Conservation (phyloP, 2,329 filamentous ascomycete genomes). For the Trichoderma sp. region DNA sequence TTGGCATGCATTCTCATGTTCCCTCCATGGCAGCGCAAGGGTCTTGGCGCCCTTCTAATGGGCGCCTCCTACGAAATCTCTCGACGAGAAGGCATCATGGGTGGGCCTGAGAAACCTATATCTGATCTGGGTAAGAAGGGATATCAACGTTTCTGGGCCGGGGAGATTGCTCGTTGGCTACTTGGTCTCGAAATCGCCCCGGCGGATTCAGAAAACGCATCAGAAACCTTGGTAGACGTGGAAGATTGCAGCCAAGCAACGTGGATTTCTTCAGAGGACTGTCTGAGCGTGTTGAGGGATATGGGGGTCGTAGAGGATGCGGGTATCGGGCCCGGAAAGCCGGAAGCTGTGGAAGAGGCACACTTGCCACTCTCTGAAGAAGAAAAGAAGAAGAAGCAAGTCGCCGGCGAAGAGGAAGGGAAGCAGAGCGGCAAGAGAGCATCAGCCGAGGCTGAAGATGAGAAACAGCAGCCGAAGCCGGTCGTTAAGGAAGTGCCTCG, state of each 20-base stretch:
- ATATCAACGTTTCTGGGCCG: slow-evolving; percentile 84
- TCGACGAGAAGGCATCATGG: slow-evolving; percentile 76
- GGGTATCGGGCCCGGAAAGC: slow-evolving; percentile 49
- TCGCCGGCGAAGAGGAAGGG: slow-evolving; percentile 29
- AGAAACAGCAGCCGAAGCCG: slow-evolving; percentile 36
- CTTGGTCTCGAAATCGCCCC: slow-evolving; percentile 47
- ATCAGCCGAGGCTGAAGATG: slow-evolving; percentile 27
- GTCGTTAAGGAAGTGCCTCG: slow-evolving; percentile 42
- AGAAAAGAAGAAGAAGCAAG: slow-evolving; percentile 24
- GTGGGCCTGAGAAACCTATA: slow-evolving; percentile 91
- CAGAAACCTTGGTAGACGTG: slow-evolving; percentile 61
- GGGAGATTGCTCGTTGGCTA: slow-evolving; percentile 75
- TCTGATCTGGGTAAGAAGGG: slow-evolving; percentile 81
- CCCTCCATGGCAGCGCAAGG: slow-evolving; percentile 90
- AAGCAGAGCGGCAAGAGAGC: slow-evolving; percentile 16
- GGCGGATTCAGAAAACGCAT: slow-evolving; percentile 29
- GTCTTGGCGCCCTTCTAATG: slow-evolving; percentile 86
- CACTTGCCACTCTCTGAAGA: slow-evolving; percentile 4
- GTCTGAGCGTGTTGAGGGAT: slow-evolving; percentile 72
- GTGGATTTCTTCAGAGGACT: slow-evolving; percentile 84
- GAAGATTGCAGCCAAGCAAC: slow-evolving; percentile 73
- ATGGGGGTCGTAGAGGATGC: slow-evolving; percentile 72
- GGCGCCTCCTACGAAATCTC: slow-evolving; percentile 92
- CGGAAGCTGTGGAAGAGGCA: slow-evolving; percentile 29
- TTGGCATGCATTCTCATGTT: slow-evolving; percentile 95